phyloP scores from a whole-genome alignment of 768 basidiomycete species.

The Favolaschia claudopus region DNA sequence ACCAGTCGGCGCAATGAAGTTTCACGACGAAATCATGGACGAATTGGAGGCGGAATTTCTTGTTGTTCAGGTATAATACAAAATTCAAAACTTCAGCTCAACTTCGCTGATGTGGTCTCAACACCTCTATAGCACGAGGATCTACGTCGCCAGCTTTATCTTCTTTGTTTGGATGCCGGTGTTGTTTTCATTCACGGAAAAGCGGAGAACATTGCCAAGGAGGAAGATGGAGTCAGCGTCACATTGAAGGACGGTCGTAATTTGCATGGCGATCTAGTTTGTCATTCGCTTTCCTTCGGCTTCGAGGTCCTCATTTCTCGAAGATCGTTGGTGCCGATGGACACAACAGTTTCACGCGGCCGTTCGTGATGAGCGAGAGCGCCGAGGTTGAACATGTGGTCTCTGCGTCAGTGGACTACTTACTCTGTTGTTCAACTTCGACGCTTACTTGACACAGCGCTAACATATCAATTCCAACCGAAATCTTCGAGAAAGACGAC shows the following conservation, averaged over 20 bases:
- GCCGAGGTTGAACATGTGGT: neutral
- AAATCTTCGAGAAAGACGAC: neutral
- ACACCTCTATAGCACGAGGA: constrained; percentile 8
- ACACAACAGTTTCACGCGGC: constrained; percentile 46
- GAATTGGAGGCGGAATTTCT: constrained; percentile 17
- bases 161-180: constrained; percentile 11
- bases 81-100: too few species aligned
- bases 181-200: constrained; percentile 3
- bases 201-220: neutral
- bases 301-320: neutral
- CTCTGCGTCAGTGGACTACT: neutral
- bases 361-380: constrained; percentile 5
- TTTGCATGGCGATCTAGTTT: constrained; percentile 6
- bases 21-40: constrained; percentile 12
- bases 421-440: neutral
- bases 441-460: neutral
- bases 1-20: constrained; percentile 16
- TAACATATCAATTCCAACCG: constrained; percentile 16
- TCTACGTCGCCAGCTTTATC: constrained; percentile 1
- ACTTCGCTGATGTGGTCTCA: neutral
- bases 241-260: neutral
- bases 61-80: constrained; percentile 6
- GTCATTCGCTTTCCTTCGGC: neutral
- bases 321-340: constrained; percentile 27
- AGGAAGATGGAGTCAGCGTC: neutral